Percentiles rank a stretch among this genome's conserved stretches.
phyloP scores from a whole-genome alignment of 2,329 filamentous ascomycete species.

The Diaporthe eres region DNA sequence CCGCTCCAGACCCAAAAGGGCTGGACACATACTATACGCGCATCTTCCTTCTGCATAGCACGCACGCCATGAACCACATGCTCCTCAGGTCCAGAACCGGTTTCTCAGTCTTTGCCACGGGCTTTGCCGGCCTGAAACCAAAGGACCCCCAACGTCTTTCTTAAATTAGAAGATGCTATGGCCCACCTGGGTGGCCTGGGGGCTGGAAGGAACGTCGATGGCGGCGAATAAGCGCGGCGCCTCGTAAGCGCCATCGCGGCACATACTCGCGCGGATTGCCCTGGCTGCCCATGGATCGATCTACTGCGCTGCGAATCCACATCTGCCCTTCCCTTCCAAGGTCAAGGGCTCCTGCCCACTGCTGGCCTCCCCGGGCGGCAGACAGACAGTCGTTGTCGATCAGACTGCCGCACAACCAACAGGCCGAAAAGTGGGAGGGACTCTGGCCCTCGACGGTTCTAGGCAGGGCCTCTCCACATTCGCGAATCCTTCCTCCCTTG shows the following conservation, averaged over 20 bases:
- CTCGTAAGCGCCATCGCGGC: constrained; percentile 29
- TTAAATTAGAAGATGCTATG: constrained; percentile 27
- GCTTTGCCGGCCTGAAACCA: constrained; percentile 19
- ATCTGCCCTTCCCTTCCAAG: constrained; percentile 7
- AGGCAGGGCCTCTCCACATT: constrained; percentile 28
- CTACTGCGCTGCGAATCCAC: constrained; percentile 7
- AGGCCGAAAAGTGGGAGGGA: background rate
- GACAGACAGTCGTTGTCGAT: background rate
- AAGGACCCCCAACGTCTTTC: constrained; percentile 26
- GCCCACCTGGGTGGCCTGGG: constrained; percentile 13
- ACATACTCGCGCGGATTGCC: constrained; percentile 25
- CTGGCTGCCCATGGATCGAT: constrained; percentile 23
- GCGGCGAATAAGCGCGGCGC: constrained; percentile 34
- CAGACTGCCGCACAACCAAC: background rate
- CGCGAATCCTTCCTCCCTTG: constrained; percentile 3
- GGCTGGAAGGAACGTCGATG: constrained; percentile 33
- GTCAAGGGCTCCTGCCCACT: background rate
- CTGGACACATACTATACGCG: background rate
- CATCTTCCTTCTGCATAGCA: constrained; percentile 1
- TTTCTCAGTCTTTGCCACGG: constrained; percentile 1
- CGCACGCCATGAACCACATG: constrained; percentile 3
- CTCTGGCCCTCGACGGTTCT: constrained; percentile 1
- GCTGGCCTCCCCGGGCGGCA: constrained; percentile 6
- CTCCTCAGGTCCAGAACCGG: constrained; percentile 11
- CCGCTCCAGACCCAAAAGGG: background rate